Evolutionary conservation across 345 rosid species (phyloP).

Genomic region (Sisymbrium altissimum): DNA sequence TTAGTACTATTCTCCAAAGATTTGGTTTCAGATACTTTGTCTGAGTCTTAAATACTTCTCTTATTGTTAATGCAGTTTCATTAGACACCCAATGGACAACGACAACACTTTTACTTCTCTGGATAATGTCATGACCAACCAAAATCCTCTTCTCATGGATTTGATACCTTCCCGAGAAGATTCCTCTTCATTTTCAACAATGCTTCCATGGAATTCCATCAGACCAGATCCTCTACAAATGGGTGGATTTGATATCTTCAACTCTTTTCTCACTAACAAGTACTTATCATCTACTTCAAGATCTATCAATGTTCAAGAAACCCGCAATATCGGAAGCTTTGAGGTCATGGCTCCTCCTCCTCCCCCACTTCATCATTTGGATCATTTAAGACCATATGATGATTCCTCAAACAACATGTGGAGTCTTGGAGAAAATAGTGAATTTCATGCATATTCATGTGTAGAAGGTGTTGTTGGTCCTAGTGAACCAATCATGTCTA

Average conservation of each 20-base stretch:
- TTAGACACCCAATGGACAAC: conserved; percentile 37
- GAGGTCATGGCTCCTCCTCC: conserved; percentile 27
- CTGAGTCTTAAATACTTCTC: conserved; percentile 14
- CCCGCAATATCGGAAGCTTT: conserved; percentile 3
- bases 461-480: conserved; percentile 38
- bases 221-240: conserved; percentile 36
- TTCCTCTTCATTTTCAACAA: conserved; percentile 18
- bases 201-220: conserved; percentile 31
- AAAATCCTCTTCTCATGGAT: conserved; percentile 38
- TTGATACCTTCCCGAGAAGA: conserved; percentile 33
- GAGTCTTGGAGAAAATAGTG: conserved; percentile 29
- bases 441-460: conserved; percentile 42
- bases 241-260: conserved; percentile 35
- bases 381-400: conserved; percentile 27
- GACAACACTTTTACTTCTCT: conserved; percentile 48
- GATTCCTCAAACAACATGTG: conserved; percentile 34
- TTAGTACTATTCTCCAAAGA: conserved; percentile 21
- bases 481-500: conserved; percentile 44
- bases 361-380: conserved; percentile 9
- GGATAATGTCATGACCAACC: conserved; percentile 33
- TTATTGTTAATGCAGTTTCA: conserved; percentile 25
- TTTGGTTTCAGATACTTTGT: conserved; percentile 21
- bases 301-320: conserved; percentile 26
- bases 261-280: conserved; percentile 12
- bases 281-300: conserved; percentile 31